Base-by-base conservation (phyloP, 441 rosid genomes). In the Bocquillonia castaneifolia region DNA sequence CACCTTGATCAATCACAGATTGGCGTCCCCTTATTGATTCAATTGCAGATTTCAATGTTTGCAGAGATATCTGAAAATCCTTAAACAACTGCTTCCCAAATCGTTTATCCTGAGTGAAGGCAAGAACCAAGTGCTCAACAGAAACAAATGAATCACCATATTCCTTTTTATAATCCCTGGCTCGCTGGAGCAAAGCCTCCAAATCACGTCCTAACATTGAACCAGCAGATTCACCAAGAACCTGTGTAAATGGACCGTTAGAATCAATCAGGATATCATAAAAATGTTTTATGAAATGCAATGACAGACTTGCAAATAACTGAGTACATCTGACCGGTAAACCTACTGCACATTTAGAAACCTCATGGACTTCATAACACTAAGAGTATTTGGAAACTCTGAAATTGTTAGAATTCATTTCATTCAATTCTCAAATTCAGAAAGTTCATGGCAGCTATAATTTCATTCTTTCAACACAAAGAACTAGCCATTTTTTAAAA, bases 81-180 rank as follows among this genome's bases (percentile, higher is more conserved):
- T 17, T 87, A 64, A 86, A 95, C 78, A 95, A 53, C 68, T 90
- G 97, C 81, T 81, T 89, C 67, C 99, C 99, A 79, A 90, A 95
- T 47, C 99, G 86, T 72, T 81, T 84, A 79, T 95, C 99, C 42
- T 88, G 83, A 59, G 81, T 59, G 59, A 88, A 92, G 29, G 74
- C 96, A 74, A 95, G 97, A 82, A 95, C 95, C 82, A 95, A 77
- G 82, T 95, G 99, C 81, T 95, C 99, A 59, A 92, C 96, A 23
- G 99, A 92, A 63, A 92, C 85, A 80, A 86, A 92, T 20, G 97
- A 88, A 84, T 95, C 99, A 12, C 91, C 89, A 36, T 85, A 86
- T 40, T 92, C 96, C 76, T 86, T 95, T 88, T 95, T 95, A 80
- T 63, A 85, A 65, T 89, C 95, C 70, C 95, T 85, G 22, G 96